A percentile compares a stretch with the other conserved stretches of the same genome.
Evolutionary conservation across 2,329 filamentous ascomycete species (phyloP).

Genomic region (Coniochaeta sp.): DNA sequence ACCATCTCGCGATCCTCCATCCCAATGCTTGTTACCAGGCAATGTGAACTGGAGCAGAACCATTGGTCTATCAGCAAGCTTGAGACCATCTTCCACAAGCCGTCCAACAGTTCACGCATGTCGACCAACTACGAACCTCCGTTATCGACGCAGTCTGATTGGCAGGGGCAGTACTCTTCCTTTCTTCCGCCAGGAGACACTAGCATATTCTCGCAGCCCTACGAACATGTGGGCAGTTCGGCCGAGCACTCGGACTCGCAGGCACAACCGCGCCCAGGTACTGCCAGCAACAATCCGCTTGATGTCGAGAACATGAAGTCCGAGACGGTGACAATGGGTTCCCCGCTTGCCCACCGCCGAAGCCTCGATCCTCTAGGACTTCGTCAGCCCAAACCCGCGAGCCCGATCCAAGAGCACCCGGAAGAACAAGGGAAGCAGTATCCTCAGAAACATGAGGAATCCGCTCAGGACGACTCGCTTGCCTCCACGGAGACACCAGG

Average conservation of each 20-base stretch:
- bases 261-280: conserved; percentile 29
- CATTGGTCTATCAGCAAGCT: conserved; percentile 48
- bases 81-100: conserved; percentile 36
- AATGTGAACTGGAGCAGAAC: conserved; percentile 44
- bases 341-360: conserved; percentile 27
- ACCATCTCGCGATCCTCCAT: conserved; percentile 14
- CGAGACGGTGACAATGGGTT: conserved; percentile 15
- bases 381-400: conserved; percentile 30
- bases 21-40: conserved; percentile 51
- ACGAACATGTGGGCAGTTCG: conserved; percentile 29
- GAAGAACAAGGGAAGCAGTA: conserved; percentile 24
- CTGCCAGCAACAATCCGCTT: conserved; percentile 36
- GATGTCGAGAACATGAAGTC: conserved; percentile 60
- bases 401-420: conserved; percentile 27
- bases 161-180: conserved; percentile 48
- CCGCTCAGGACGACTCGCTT: conserved; percentile 29
- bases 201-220: conserved; percentile 35
- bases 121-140: conserved; percentile 46
- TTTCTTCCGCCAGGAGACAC: conserved; percentile 38
- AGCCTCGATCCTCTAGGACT: conserved; percentile 32
- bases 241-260: conserved; percentile 27
- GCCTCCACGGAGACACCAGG: conserved; percentile 29
- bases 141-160: conserved; percentile 46
- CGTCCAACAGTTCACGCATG: conserved; percentile 44
- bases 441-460: conserved; percentile 26